A percentile compares a stretch with the other conserved stretches of the same genome.
These are phyloP conservation scores for Acer negundo DNA, from an alignment of 345 rosid species.

Conservation along the genomic window DNA sequence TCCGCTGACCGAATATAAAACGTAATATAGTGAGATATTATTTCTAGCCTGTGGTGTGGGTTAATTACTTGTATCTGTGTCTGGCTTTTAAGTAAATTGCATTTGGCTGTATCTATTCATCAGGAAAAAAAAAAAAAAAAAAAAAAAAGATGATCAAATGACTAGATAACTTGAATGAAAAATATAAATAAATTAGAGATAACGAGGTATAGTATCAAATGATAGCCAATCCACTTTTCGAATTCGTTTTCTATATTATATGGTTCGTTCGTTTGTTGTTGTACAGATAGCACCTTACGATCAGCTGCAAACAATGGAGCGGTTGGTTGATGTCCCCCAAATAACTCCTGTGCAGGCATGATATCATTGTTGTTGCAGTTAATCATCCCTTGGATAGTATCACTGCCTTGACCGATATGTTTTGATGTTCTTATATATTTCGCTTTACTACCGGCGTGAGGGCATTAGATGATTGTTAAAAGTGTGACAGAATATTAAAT, in stretches of 20 bases:
- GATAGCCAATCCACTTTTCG: neutral
- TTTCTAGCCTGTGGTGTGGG: neutral
- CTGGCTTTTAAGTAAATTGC: neutral
- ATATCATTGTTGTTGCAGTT: neutral
- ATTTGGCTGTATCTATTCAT: neutral
- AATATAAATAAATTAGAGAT: neutral
- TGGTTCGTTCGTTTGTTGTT: neutral
- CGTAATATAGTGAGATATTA: neutral
- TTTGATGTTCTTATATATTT: neutral
- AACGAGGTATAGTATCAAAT: neutral
- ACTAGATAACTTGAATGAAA: neutral
- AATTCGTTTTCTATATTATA: neutral
- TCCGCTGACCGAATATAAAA: neutral
- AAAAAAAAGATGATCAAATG: neutral
- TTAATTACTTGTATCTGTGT: neutral
- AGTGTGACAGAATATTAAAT: neutral
- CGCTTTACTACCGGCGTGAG: slow-evolving; percentile 9
- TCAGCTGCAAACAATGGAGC: slow-evolving; percentile 78
- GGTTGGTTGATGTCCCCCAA: slow-evolving; percentile 64
- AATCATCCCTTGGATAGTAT: neutral
- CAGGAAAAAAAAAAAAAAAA: no score
- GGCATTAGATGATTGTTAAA: neutral
- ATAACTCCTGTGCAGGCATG: slow-evolving; percentile 26
- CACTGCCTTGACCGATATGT: neutral
- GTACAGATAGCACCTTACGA: slow-evolving; percentile 96